Conservation (phyloP, 768 basidiomycete genomes). For the Collybia sp. region DNA sequence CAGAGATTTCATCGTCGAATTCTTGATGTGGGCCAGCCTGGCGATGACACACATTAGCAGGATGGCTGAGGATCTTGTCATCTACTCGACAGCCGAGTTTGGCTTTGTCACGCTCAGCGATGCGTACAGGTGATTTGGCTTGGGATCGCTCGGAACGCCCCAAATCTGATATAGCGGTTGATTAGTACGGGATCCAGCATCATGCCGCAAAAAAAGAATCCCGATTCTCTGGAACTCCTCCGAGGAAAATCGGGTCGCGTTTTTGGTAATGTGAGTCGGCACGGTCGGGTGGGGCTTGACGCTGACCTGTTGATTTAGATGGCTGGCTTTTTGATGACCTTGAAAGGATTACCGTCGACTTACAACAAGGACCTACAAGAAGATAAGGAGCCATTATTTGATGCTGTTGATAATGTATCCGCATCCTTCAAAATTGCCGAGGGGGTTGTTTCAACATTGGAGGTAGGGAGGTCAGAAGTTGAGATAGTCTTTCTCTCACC, state of each 20-base stretch:
- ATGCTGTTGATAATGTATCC: slow-evolving; percentile 83
- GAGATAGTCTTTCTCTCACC: neutral
- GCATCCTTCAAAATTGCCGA: slow-evolving; percentile 91
- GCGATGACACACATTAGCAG: slow-evolving; percentile 92
- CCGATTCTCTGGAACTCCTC: slow-evolving; percentile 92
- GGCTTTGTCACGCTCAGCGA: slow-evolving; percentile 95
- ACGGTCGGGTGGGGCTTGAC: neutral
- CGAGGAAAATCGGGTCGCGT: slow-evolving; percentile 94
- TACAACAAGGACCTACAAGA: slow-evolving; percentile 99
- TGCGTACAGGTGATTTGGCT: slow-evolving; percentile 74
- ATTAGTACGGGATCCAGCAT: slow-evolving; percentile 95
- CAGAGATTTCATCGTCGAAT: slow-evolving; percentile 96
- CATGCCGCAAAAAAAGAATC: slow-evolving; percentile 99
- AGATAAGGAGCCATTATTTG: slow-evolving; percentile 97
- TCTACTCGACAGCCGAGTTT: slow-evolving; percentile 97
- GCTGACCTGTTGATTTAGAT: slow-evolving; percentile 46
- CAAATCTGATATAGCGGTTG: slow-evolving; percentile 1
- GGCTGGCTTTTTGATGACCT: slow-evolving; percentile 95
- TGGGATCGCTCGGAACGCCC: neutral
- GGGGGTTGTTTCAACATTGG: slow-evolving; percentile 89
- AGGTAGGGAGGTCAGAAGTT: slow-evolving; percentile 41
- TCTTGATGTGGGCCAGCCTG: slow-evolving; percentile 93
- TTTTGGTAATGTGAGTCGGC: slow-evolving; percentile 74
- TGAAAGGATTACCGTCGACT: slow-evolving; percentile 96
- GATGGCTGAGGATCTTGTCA: slow-evolving; percentile 92